Evolutionary conservation across 2,329 filamentous ascomycete genomes (phyloP), one percentile per base, ranked within the genome.

Genomic region (Endothia cerciana): DNA sequence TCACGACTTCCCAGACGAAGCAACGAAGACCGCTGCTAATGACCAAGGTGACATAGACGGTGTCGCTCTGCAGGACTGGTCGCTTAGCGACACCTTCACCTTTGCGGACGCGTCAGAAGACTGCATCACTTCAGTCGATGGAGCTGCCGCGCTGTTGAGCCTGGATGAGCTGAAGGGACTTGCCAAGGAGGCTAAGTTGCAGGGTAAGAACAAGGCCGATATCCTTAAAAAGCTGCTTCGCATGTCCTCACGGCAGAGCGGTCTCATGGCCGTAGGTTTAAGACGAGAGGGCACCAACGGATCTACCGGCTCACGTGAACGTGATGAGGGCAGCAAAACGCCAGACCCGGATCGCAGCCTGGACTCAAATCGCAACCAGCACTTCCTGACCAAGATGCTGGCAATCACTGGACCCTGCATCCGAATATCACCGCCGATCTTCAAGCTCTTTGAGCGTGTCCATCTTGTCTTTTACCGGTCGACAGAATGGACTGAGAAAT

Each of bases 401-500:
- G 83, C 84, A 38, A 88, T 89, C 65, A 91, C 91, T 0, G 95
- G 95, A 0, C 88, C 93, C 17, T 97, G 94, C 70, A 89, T 98
- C 68, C 85, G 94, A 45, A 85, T 99, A 15, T 92, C 92, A 0
- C 78, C 89, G 0, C 79, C 86, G 0, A 85, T 89, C 0, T 85
- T 93, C 69, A 92, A 89, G 72, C 84, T 99, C 0, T 99, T 99
- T 72, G 93, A 97, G 76, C 87, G 95, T 33, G 93, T 98, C 0
- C 95, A 98, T 78, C 81, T 99, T 2, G 93, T 99, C 36, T 99
- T 97, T 76, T 98, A 98, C 76, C 86, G 94, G 66, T 97, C 94
- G 11, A 96, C 93, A 0, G 92, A 97, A 75, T 99, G 95, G 95
- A 97, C 94, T 0, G 94, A 98, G 72, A 98, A 97, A 76, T 97